phyloP scores from a whole-genome alignment of 345 rosid species.

The Diplotaxis tenuifolia region DNA sequence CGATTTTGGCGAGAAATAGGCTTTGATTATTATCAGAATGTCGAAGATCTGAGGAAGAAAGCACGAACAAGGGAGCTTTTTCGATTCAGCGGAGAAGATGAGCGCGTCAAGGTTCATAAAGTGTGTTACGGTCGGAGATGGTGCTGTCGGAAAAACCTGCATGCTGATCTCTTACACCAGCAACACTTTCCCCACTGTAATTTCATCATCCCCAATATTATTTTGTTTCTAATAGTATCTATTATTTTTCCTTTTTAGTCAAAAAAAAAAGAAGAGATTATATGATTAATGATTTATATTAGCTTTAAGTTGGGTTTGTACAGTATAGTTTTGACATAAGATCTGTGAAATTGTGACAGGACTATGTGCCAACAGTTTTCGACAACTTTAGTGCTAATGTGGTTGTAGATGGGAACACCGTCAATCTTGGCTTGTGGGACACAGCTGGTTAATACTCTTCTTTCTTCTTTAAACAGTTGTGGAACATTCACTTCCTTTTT shows the following conservation, averaged over 20 bases:
- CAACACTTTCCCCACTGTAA: conserved; percentile 84
- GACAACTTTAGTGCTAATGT: conserved; percentile 99
- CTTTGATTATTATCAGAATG: not conserved
- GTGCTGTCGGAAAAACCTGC: conserved; percentile 93
- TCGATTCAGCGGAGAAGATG: conserved; percentile 26
- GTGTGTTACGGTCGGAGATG: conserved; percentile 93
- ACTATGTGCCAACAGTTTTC: conserved; percentile 93
- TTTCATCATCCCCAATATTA: no score
- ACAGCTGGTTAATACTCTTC: conserved; percentile 84
- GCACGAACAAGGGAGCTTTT: not conserved
- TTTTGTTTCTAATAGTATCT: no score
- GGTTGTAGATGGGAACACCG: conserved; percentile 88
- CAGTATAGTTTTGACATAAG: not conserved
- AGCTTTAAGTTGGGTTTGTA: not conserved
- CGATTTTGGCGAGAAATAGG: not conserved
- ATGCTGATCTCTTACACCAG: conserved; percentile 79
- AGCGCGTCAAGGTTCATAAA: conserved; percentile 67
- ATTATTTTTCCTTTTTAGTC: no score
- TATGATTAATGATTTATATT: not conserved
- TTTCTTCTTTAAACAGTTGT: not conserved
- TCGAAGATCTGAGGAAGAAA: conserved; percentile 17
- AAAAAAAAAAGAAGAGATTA: no score
- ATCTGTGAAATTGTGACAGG: conserved; percentile 35
- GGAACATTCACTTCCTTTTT: not conserved
- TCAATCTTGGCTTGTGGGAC: conserved; percentile 94